These are phyloP conservation scores for Hibiscus syriacus DNA, from an alignment of 345 rosid species.

Conservation along the genomic window DNA sequence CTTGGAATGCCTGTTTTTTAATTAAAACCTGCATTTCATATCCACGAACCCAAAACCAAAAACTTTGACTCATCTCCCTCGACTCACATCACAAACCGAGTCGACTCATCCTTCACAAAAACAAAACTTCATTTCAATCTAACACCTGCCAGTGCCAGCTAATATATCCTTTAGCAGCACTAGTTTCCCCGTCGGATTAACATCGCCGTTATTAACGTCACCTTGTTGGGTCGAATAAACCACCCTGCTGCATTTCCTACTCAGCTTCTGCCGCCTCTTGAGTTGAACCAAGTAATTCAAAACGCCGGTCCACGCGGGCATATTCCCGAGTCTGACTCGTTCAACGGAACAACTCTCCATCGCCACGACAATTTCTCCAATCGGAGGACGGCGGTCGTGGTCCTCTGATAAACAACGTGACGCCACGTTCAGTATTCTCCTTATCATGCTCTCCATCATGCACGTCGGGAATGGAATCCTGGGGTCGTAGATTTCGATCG, in stretches of 20 bases:
- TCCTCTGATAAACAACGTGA: constrained; percentile 44
- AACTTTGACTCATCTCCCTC: not conserved
- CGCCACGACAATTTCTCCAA: constrained; percentile 36
- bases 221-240: not conserved
- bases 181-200: constrained; percentile 15
- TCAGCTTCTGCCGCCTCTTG: constrained; percentile 22
- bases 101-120: not conserved
- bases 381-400: constrained; percentile 38
- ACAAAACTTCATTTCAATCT: constrained; percentile 6
- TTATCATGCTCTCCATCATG: constrained; percentile 24
- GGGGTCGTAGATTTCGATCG: constrained; percentile 31
- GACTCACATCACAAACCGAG: not conserved
- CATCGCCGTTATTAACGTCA: constrained; percentile 11
- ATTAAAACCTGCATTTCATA: not conserved
- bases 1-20: constrained; percentile 10
- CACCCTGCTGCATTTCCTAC: not conserved
- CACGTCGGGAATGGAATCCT: constrained; percentile 28
- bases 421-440: constrained; percentile 38
- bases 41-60: not conserved
- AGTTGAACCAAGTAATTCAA: constrained; percentile 26
- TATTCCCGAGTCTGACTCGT: constrained; percentile 20
- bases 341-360: constrained; percentile 26
- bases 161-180: constrained; percentile 25
- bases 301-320: constrained; percentile 32
- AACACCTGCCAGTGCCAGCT: constrained; percentile 6